Percentiles rank a stretch among this genome's conserved stretches.
These are phyloP conservation scores for Myotisia sp. DNA, from an alignment of 2,329 filamentous ascomycete species.

Conservation along the genomic window DNA sequence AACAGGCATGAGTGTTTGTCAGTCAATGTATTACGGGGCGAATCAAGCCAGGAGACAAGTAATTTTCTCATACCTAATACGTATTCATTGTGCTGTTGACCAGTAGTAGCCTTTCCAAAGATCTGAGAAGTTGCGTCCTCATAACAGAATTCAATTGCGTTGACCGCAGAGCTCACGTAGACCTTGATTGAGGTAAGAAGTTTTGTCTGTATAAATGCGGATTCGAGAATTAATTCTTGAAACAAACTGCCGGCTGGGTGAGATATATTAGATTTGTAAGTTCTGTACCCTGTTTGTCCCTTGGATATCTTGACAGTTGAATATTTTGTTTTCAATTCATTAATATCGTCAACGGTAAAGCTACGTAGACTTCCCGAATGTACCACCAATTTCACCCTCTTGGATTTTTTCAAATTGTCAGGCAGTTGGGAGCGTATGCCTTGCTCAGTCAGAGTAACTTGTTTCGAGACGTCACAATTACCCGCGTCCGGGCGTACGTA, in stretches of 20 bases:
- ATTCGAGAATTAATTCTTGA: slow-evolving; percentile 64
- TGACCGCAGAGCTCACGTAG: slow-evolving; percentile 61
- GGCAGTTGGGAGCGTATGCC: slow-evolving; percentile 59
- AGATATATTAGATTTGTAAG: slow-evolving; percentile 58
- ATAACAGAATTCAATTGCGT: slow-evolving; percentile 85
- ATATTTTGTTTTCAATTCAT: slow-evolving; percentile 54
- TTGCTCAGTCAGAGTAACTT: slow-evolving; percentile 59
- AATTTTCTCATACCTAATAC: slow-evolving; percentile 63
- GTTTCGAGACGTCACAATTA: slow-evolving; percentile 47
- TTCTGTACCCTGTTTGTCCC: slow-evolving; percentile 59
- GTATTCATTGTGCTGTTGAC: slow-evolving; percentile 55
- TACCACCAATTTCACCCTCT: slow-evolving; percentile 52
- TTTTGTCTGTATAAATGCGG: slow-evolving; percentile 52
- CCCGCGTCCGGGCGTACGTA: slow-evolving; percentile 50
- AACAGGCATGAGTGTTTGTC: slow-evolving; percentile 10
- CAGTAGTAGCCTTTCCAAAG: slow-evolving; percentile 49
- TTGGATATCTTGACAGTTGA: slow-evolving; percentile 61
- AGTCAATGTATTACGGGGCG: too few species aligned
- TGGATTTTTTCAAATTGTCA: slow-evolving; percentile 55
- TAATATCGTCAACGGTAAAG: slow-evolving; percentile 64
- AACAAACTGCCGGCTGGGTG: slow-evolving; percentile 50
- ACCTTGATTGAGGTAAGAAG: slow-evolving; percentile 61
- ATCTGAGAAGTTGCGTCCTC: slow-evolving; percentile 73
- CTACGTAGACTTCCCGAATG: slow-evolving; percentile 63
- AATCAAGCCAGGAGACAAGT: too few species aligned